phyloP scores from a whole-genome alignment of 805 yeast genomes.

The Suhomyces emberorum region DNA sequence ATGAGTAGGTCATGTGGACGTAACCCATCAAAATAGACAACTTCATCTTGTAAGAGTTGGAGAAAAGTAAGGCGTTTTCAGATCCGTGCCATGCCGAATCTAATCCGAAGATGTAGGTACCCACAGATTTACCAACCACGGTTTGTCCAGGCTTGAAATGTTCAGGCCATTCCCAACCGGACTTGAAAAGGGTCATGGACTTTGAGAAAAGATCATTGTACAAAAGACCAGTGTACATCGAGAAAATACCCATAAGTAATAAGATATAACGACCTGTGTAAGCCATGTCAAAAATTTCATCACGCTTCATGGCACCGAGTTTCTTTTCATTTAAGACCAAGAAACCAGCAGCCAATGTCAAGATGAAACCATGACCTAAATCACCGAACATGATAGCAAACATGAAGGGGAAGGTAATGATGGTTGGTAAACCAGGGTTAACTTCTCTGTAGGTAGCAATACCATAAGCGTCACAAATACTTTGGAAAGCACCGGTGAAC shows the following conservation, averaged over 20 bases:
- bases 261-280: slow-evolving; percentile 67
- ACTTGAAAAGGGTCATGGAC: slow-evolving; percentile 61
- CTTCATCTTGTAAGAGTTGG: slow-evolving; percentile 77
- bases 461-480: slow-evolving; percentile 75
- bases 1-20: slow-evolving; percentile 70
- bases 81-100: slow-evolving; percentile 83
- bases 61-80: slow-evolving; percentile 64
- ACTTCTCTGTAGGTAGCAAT: slow-evolving; percentile 73
- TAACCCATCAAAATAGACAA: slow-evolving; percentile 73
- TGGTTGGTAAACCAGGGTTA: slow-evolving; percentile 71
- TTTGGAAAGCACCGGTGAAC: slow-evolving; percentile 66
- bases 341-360: slow-evolving; percentile 51
- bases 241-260: slow-evolving; percentile 66
- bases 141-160: slow-evolving; percentile 36
- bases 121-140: slow-evolving; percentile 46
- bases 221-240: slow-evolving; percentile 70
- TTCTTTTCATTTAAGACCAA: slow-evolving; percentile 54
- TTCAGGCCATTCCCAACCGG: slow-evolving; percentile 70
- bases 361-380: slow-evolving; percentile 70
- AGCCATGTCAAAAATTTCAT: slow-evolving; percentile 78
- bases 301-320: slow-evolving; percentile 53
- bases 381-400: slow-evolving; percentile 85
- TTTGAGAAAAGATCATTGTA: slow-evolving; percentile 73
- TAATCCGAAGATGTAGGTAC: slow-evolving; percentile 59
- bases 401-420: slow-evolving; percentile 77